Percentiles rank a stretch among this genome's conserved stretches.
phyloP scores from a whole-genome alignment of 495 filamentous ascomycete species.

The Neurospora tetraspora region DNA sequence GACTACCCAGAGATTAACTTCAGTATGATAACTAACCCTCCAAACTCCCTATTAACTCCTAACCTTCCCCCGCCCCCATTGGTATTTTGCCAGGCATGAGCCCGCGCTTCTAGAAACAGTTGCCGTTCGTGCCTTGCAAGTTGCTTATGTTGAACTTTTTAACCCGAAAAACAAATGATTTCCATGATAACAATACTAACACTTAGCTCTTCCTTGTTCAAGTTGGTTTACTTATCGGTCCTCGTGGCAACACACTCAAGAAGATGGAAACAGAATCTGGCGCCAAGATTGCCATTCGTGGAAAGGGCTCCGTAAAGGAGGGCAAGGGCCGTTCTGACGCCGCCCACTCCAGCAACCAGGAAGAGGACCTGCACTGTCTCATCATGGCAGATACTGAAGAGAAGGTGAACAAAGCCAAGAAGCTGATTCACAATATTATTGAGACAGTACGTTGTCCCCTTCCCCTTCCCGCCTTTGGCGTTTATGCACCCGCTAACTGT shows the following conservation, averaged over 20 bases:
- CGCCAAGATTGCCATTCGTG: slow-evolving; percentile 97
- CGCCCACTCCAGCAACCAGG: slow-evolving; percentile 98
- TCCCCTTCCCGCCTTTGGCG: not conserved
- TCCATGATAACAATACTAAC: slow-evolving; percentile 59
- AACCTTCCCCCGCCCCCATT: slow-evolving; percentile 27
- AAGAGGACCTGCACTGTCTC: slow-evolving; percentile 96
- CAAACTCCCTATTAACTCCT: slow-evolving; percentile 60
- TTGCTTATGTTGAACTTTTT: slow-evolving; percentile 14
- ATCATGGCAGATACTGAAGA: slow-evolving; percentile 99
- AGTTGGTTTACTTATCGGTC: slow-evolving; percentile 99
- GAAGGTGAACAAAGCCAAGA: slow-evolving; percentile 96
- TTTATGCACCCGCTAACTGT: slow-evolving; percentile 15
- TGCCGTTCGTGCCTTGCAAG: slow-evolving; percentile 19
- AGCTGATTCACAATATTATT: slow-evolving; percentile 93
- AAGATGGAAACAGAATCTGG: slow-evolving; percentile 97
- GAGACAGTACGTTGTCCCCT: slow-evolving; percentile 70
- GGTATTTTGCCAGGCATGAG: slow-evolving; percentile 26
- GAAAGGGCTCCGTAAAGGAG: slow-evolving; percentile 99
- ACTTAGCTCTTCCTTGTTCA: slow-evolving; percentile 75
- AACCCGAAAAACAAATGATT: slow-evolving; percentile 28
- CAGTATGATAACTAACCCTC: slow-evolving; percentile 99
- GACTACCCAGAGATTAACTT: slow-evolving; percentile 99
- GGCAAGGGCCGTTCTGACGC: slow-evolving; percentile 98
- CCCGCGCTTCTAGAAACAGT: slow-evolving; percentile 8
- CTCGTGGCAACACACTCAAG: slow-evolving; percentile 97